Evolutionary conservation across 164 flowering plant genomes (phyloP).

Genomic region (Nymphaea colorata): DNA sequence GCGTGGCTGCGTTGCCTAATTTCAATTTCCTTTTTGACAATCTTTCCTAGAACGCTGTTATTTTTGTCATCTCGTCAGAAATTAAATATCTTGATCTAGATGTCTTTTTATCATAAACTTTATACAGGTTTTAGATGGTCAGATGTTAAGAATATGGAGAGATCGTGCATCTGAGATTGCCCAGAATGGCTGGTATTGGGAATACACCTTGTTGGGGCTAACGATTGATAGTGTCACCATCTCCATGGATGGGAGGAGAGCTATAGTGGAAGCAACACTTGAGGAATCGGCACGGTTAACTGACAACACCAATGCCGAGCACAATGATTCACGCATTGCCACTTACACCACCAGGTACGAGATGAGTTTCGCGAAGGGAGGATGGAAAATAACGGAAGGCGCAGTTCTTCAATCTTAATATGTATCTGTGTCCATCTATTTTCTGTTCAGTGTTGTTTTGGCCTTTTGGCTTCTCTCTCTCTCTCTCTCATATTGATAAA

Average conservation of each 20-base stretch:
- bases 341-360: constrained; percentile 90
- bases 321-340: constrained; percentile 54
- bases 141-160: constrained; percentile 86
- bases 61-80: too few relatives aligned
- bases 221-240: constrained; percentile 86
- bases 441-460: too few relatives aligned
- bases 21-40: too few relatives aligned
- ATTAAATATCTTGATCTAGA: too few relatives aligned
- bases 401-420: constrained; percentile 70
- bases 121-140: constrained; percentile 76
- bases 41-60: too few relatives aligned
- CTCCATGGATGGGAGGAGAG: constrained; percentile 69
- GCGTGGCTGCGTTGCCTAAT: too few relatives aligned
- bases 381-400: constrained; percentile 90
- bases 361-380: constrained; percentile 34
- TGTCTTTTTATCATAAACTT: background rate
- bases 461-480: too few relatives aligned
- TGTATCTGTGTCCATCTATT: background rate
- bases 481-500: too few relatives aligned
- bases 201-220: constrained; percentile 48
- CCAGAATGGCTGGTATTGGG: constrained; percentile 84
- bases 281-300: constrained; percentile 67
- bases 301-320: constrained; percentile 58
- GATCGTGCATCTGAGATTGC: constrained; percentile 73
- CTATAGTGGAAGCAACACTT: constrained; percentile 85